Percentiles rank a stretch among this genome's conserved stretches.
Evolutionary conservation across 2,329 filamentous ascomycete species (phyloP).

Genomic region (Escovopsis sp.): DNA sequence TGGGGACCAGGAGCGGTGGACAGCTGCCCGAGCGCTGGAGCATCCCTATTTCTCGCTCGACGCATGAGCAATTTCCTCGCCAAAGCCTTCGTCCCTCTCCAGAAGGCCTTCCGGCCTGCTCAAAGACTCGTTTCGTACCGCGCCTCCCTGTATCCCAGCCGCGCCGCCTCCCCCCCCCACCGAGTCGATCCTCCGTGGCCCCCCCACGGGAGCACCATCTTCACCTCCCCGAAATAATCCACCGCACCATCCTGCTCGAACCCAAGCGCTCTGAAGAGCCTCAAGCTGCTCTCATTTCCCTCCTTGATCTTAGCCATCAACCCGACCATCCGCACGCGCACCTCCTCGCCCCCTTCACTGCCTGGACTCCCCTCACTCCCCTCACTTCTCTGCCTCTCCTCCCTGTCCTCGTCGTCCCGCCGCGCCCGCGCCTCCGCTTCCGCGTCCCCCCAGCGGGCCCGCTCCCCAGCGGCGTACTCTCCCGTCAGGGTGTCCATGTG

Average conservation of each 20-base stretch:
- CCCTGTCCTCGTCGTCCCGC: too few relatives aligned
- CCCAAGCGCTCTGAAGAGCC: constrained; percentile 35
- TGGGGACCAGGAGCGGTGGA: neutral
- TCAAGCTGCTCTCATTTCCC: constrained; percentile 34
- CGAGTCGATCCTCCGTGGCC: too few relatives aligned
- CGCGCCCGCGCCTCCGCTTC: too few relatives aligned
- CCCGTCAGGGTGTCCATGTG: constrained; percentile 38
- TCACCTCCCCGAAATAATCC: constrained; percentile 47
- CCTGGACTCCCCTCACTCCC: too few relatives aligned
- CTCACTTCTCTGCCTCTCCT: too few relatives aligned
- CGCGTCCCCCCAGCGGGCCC: neutral
- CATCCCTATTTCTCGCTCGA: neutral
- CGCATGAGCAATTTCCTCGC: too few relatives aligned
- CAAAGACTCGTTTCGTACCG: constrained; percentile 13
- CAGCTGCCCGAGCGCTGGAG: neutral
- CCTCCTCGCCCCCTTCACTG: neutral
- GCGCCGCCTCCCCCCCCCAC: constrained; percentile 12
- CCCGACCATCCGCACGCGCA: constrained; percentile 7
- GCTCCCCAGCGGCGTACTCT: constrained; percentile 21
- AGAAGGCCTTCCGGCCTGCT: neutral
- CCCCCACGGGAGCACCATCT: constrained; percentile 28
- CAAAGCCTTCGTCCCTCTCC: too few relatives aligned
- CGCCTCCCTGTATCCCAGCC: neutral
- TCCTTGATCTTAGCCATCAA: constrained; percentile 45
- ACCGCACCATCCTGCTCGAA: constrained; percentile 35